Evolutionary conservation across 2,329 filamentous ascomycete species (phyloP).

Genomic region (Ophiocordyceps robertsii): DNA sequence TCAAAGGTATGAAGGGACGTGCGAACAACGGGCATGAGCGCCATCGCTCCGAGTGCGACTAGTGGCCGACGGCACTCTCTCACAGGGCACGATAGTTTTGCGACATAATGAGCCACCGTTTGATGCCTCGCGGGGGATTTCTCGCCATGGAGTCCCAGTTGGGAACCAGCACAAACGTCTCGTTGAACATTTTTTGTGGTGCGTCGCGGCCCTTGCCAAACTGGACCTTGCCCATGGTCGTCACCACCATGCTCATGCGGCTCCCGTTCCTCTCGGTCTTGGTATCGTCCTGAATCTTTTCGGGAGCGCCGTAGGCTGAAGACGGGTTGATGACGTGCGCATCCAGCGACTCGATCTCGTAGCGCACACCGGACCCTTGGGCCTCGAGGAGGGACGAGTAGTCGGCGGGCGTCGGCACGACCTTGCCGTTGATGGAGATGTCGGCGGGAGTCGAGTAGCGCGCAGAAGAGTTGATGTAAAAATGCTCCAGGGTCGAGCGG

Average conservation of each 20-base stretch:
- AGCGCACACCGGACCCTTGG: slow-evolving; percentile 44
- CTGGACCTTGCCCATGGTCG: slow-evolving; percentile 58
- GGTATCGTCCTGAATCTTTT: slow-evolving; percentile 24
- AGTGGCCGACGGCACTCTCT: background rate
- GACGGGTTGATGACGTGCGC: slow-evolving; percentile 64
- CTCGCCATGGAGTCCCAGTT: slow-evolving; percentile 47
- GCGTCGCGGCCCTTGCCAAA: slow-evolving; percentile 51
- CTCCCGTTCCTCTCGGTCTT: slow-evolving; percentile 36
- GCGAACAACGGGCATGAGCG: too few species aligned
- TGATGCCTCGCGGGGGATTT: slow-evolving; percentile 38
- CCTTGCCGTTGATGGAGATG: slow-evolving; percentile 70
- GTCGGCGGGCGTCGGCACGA: slow-evolving; percentile 45
- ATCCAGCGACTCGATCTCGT: slow-evolving; percentile 65
- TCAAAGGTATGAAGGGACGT: too few species aligned
- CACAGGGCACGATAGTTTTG: slow-evolving; percentile 55
- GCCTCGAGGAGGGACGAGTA: slow-evolving; percentile 57
- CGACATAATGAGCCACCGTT: slow-evolving; percentile 54
- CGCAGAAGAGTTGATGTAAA: slow-evolving; percentile 51
- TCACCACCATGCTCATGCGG: slow-evolving; percentile 57
- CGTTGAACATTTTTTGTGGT: slow-evolving; percentile 58
- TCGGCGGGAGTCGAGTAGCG: slow-evolving; percentile 44
- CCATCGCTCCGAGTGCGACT: too few species aligned
- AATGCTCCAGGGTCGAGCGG: slow-evolving; percentile 47
- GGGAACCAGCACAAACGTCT: slow-evolving; percentile 70
- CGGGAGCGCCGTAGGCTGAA: slow-evolving; percentile 44